Percentiles rank a stretch among this genome's conserved stretches.
Conservation (phyloP, 768 basidiomycete species). For the Boletus sensibilis region DNA sequence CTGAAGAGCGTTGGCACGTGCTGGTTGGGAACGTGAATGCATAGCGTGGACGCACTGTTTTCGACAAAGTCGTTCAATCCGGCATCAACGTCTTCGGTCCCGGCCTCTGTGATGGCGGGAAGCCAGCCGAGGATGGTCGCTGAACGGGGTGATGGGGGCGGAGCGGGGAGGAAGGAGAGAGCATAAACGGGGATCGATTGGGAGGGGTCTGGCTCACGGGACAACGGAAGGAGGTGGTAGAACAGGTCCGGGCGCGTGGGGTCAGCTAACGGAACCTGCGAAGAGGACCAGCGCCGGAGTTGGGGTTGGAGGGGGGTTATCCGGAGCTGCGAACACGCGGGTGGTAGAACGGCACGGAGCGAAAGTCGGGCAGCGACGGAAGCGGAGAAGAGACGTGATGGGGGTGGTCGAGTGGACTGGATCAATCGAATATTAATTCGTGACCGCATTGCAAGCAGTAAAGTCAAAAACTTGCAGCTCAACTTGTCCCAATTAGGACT, state of each 20-base stretch:
- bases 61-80: slow-evolving; percentile 69
- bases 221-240: slow-evolving; percentile 62
- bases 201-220: slow-evolving; percentile 43
- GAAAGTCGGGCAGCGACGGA: neutral
- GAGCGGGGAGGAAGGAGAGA: slow-evolving; percentile 56
- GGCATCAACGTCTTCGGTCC: slow-evolving; percentile 39
- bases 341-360: neutral
- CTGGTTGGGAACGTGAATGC: neutral
- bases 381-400: neutral
- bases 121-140: slow-evolving; percentile 67
- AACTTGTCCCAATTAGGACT: neutral
- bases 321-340: neutral
- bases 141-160: slow-evolving; percentile 47
- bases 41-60: slow-evolving; percentile 52
- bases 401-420: neutral
- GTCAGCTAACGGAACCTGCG: slow-evolving; percentile 40
- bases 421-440: slow-evolving; percentile 4
- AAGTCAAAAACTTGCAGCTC: neutral
- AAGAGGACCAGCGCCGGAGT: slow-evolving; percentile 16
- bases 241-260: slow-evolving; percentile 64
- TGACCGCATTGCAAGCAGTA: slow-evolving; percentile 8
- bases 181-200: slow-evolving; percentile 52
- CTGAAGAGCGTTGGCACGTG: slow-evolving; percentile 35
- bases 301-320: slow-evolving; percentile 8
- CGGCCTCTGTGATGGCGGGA: slow-evolving; percentile 44